A percentile compares a stretch with the other conserved stretches of the same genome.
Conservation (phyloP, 805 yeast genomes). For the Monosporozyma siamensis region DNA sequence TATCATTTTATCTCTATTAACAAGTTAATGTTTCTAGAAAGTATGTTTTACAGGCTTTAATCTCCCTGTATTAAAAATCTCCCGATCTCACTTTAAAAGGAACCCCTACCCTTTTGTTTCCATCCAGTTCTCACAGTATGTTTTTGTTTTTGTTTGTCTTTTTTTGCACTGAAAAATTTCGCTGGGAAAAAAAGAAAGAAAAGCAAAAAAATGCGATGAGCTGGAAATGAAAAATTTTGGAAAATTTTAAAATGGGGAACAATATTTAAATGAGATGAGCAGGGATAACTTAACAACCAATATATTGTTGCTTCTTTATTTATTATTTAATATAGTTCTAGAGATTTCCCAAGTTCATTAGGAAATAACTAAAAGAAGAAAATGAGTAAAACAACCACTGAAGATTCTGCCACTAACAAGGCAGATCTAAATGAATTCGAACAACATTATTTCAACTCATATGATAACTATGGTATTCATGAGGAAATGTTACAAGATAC, state of each 20-base stretch:
- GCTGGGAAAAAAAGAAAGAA: background rate
- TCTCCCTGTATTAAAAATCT: too few relatives aligned
- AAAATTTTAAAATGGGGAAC: slow-evolving; percentile 1
- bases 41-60: too few relatives aligned
- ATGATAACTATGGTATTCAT: slow-evolving; percentile 95
- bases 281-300: too few relatives aligned
- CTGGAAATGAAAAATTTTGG: background rate
- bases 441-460: slow-evolving; percentile 90
- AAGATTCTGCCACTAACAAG: slow-evolving; percentile 58
- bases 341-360: background rate
- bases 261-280: background rate
- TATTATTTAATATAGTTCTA: too few relatives aligned
- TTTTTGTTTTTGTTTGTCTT: background rate
- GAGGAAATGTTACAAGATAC: slow-evolving; percentile 98
- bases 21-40: too few relatives aligned
- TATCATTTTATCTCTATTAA: too few relatives aligned
- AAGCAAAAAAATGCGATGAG: slow-evolving; percentile 1
- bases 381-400: slow-evolving; percentile 21
- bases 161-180: background rate
- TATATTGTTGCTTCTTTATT: too few relatives aligned
- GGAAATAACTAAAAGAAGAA: background rate
- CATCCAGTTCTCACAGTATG: too few relatives aligned
- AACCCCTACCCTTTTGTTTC: too few relatives aligned
- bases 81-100: background rate
- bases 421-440: slow-evolving; percentile 57